A percentile compares a stretch with the other conserved stretches of the same genome.
These are phyloP conservation scores for Spathaspora hagerdaliae DNA, from an alignment of 805 yeast species.

Conservation along the genomic window DNA sequence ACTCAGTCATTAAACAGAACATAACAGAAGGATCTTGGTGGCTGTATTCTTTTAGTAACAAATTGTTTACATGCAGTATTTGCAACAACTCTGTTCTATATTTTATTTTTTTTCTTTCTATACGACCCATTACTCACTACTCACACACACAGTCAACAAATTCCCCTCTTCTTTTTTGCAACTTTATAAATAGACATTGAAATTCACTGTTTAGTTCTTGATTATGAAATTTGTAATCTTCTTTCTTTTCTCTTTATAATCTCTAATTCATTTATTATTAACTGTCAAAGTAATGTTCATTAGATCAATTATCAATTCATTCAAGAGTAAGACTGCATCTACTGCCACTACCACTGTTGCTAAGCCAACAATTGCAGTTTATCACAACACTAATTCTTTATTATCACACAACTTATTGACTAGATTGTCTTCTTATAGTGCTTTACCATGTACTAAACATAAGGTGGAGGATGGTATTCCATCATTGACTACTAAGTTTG, in stretches of 20 bases:
- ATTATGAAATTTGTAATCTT: not conserved
- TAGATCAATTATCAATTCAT: not conserved
- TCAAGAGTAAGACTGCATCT: not conserved
- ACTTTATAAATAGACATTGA: not conserved
- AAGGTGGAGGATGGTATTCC: not conserved
- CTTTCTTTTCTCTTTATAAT: not conserved
- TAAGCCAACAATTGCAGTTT: constrained; percentile 11
- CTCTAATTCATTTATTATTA: not conserved
- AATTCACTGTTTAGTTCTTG: not conserved
- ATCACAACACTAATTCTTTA: constrained; percentile 26
- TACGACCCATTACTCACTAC: no score
- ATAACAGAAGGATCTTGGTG: not conserved
- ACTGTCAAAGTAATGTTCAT: not conserved
- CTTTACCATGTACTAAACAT: constrained; percentile 3
- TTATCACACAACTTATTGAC: constrained; percentile 23
- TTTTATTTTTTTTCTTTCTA: no score
- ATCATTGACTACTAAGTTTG: not conserved
- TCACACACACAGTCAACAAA: not conserved
- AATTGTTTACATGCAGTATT: no score
- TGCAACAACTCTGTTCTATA: no score
- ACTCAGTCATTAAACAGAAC: no score
- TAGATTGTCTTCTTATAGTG: constrained; percentile 14
- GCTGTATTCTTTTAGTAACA: no score
- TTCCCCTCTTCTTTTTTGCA: not conserved
- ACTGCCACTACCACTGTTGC: not conserved